A percentile compares a stretch with the other conserved stretches of the same genome.
Evolutionary conservation across 1,284 basidiomycete species (phyloP).

Genomic region (Cryptococcus sp.): DNA sequence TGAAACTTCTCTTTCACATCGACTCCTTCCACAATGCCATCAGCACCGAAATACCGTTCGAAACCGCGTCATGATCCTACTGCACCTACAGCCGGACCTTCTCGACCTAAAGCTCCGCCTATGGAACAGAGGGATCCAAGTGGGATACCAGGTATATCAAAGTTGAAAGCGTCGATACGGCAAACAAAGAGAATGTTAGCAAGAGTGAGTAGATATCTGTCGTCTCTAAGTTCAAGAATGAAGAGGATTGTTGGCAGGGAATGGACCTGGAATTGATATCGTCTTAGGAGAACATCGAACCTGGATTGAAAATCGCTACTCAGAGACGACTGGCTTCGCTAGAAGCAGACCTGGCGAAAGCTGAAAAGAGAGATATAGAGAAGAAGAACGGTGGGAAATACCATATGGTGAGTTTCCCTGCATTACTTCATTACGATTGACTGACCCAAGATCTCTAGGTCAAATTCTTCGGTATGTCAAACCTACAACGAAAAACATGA

Average conservation of each 20-base stretch:
- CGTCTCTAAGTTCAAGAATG: background rate
- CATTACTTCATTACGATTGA: too few relatives aligned
- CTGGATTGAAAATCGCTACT: conserved; percentile 69
- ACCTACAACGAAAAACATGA: background rate
- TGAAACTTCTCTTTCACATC: background rate
- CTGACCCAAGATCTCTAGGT: conserved; percentile 39
- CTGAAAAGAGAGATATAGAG: conserved; percentile 61
- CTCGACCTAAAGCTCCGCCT: conserved; percentile 15
- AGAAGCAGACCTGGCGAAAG: conserved; percentile 66
- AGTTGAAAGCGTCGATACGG: conserved; percentile 70
- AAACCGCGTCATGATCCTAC: background rate
- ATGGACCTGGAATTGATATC: background rate
- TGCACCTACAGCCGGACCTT: background rate
- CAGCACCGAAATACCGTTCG: background rate
- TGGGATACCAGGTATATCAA: conserved; percentile 49
- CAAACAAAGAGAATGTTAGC: conserved; percentile 73
- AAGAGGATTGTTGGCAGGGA: background rate
- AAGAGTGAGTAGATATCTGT: conserved; percentile 53
- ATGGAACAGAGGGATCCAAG: conserved; percentile 25
- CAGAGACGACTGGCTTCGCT: conserved; percentile 69
- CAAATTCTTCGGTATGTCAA: conserved; percentile 75
- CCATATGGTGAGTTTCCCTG: conserved; percentile 55
- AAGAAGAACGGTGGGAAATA: conserved; percentile 67
- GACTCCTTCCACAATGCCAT: background rate
- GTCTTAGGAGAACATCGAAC: conserved; percentile 66